Evolutionary conservation across 306 rosid species (phyloP), one percentile per base, ranked within the genome.

Genomic region (Urtica urens): DNA sequence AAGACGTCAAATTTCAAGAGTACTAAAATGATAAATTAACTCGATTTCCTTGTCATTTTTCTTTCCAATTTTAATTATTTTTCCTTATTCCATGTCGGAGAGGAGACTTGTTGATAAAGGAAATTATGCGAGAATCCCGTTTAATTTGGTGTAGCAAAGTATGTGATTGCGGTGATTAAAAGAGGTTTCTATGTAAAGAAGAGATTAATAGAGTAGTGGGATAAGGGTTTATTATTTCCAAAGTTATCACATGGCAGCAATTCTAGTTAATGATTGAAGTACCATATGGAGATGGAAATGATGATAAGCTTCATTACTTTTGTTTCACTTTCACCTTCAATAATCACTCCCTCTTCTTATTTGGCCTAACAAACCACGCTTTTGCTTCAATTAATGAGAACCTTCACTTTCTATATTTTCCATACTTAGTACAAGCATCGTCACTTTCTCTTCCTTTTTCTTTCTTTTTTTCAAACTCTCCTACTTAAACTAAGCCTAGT

Each of bases 261-360:
- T 72, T 69, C 69, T 45, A 31, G 75, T 75, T 67, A 79, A 79
- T 75, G 66, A 75, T 72, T 75, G 82, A 75, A 33, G 53, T 45
- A 52, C 70, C 63, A 63, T 55, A 59, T 31, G 40, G 46, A 58
- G 63, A 67, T 71, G 73, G 75, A 37, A 66, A 65, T 38, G 50
- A 74, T 75, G 51, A 54, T 72, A 65, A 49, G 47, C 26, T 52
- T 25, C 48, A 25, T 22, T 7, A 18, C 26, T 53, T 37, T 59
- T 34, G 54, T 13, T 10, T 6, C 23, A 41, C 47, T 66, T 31
- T 63, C 57, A 29, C 53, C 55, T 31, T 51, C 25, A 65, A 53
- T 42, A 35, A 24, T 49, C 56, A 20, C 14, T 60, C 22, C 59
- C 63, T 38, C 58, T 33, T 55, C 63, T 58, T 40, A 52, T 33